Conservation (phyloP, 371 early-diverging fungal genomes). For the Fennellomyces sp. region DNA sequence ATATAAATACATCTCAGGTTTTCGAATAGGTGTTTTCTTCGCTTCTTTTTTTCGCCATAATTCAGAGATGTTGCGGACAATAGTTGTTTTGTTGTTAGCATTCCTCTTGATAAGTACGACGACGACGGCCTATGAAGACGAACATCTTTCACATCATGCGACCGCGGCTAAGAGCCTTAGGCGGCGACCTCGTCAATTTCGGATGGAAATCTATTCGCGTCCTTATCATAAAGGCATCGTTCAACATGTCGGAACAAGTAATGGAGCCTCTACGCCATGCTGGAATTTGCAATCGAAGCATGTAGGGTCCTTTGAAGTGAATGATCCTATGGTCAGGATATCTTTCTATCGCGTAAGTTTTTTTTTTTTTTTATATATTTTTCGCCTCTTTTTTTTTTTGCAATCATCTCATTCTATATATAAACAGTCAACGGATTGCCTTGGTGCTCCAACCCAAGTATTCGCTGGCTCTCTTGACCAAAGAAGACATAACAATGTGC, state of each 20-base stretch:
- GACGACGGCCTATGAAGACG: neutral
- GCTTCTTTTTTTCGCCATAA: neutral
- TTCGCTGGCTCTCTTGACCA: slow-evolving; percentile 1
- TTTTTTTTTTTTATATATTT: neutral
- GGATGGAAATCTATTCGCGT: slow-evolving; percentile 14
- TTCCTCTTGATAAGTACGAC: neutral
- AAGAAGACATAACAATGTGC: slow-evolving; percentile 2
- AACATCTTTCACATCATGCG: no score
- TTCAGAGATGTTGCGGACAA: neutral
- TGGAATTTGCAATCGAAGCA: slow-evolving; percentile 14
- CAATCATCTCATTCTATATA: neutral
- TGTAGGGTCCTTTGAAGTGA: slow-evolving; percentile 9
- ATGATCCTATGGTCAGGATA: slow-evolving; percentile 17
- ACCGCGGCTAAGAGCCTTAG: neutral
- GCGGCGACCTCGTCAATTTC: slow-evolving; percentile 12
- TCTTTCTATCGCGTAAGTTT: slow-evolving; percentile 12
- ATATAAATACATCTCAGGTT: neutral
- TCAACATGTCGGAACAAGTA: slow-evolving; percentile 14
- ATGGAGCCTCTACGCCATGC: slow-evolving; percentile 4
- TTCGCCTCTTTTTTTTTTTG: neutral
- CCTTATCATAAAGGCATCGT: slow-evolving; percentile 14
- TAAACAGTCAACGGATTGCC: slow-evolving; percentile 12
- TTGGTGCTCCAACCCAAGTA: slow-evolving; percentile 3
- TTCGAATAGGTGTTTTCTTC: neutral
- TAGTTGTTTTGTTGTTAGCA: neutral